Base-by-base conservation (phyloP, 2,329 filamentous ascomycete genomes). In the Alternaria metachromatica region DNA sequence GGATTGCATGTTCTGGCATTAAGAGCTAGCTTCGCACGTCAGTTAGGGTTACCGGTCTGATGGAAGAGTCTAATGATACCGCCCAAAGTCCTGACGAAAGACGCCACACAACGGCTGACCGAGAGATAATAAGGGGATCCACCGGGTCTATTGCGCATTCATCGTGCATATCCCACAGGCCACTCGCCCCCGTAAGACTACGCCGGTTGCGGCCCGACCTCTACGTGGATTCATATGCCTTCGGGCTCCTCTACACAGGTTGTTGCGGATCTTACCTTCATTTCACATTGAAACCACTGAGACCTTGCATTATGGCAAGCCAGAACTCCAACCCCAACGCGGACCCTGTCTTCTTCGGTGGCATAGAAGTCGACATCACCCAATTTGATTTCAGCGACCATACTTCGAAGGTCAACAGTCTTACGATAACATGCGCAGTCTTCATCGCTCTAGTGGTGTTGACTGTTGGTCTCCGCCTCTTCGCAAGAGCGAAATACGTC, bases 341-440 rank as follows among this genome's bases (percentile, higher is more conserved):
- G 10, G 44, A 33, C 12, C n/a, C 41, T 12, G 25, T 66, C 3
- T 43, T 60, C 11, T 62, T 69, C 28, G 67, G 64, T 13, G 65
- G 66, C 7, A 33, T 70, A 8, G 18, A 51, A 18, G 62, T 75
- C 21, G 73, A 75, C 37, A 64, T 62, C 44, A 72, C 65, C 48
- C 53, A 69, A n/a, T 66, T 76, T 53, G 57, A 76, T 53, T 66
- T 75, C 43, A 63, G 28, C 25, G 62, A 75, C 49, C 65, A 61
- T 15, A 58, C 66, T 23, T 73, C 74, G 7, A 67, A 66, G n/a
- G 59, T 69, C 21, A 45, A 8, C 2, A 41, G 23, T 23, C 48
- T 75, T 7, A 60, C 41, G 28, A 67, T 63, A 33, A 49, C 69
- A 15, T 72, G 72, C 44, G 68, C 65, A 26, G 46, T 64, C 4